phyloP scores from a whole-genome alignment of 1,284 basidiomycete genomes.

The Cryptococcus sp. region DNA sequence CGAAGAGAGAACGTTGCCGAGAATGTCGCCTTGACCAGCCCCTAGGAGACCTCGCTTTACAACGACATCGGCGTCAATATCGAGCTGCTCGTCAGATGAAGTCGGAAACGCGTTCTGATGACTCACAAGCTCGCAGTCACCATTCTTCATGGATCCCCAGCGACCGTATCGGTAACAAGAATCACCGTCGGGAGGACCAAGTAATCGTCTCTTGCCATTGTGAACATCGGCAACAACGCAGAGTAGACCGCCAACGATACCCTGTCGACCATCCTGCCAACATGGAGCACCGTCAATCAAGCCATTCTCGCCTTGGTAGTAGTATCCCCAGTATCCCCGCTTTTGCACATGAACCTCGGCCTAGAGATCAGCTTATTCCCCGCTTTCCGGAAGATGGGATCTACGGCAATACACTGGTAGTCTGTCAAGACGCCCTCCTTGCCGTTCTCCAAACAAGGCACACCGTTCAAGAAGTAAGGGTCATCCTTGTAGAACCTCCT shows the following conservation, averaged over 20 bases:
- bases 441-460: background rate
- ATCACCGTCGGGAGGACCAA: background rate
- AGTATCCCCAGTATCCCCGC: background rate
- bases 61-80: constrained; percentile 4
- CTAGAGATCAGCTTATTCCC: background rate
- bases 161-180: constrained; percentile 3
- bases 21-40: too few species aligned
- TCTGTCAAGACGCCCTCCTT: background rate
- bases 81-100: background rate
- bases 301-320: background rate
- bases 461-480: constrained; percentile 13
- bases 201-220: background rate
- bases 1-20: too few species aligned
- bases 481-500: constrained; percentile 14
- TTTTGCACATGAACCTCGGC: constrained; percentile 2
- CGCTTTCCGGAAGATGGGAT: background rate
- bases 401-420: background rate
- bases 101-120: background rate
- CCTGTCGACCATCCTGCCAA: constrained; percentile 9
- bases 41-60: background rate
- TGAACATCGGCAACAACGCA: constrained; percentile 9
- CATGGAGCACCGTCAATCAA: constrained; percentile 7
- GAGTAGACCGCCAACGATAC: constrained; percentile 3
- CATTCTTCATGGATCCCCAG: background rate
- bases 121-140: constrained; percentile 1